These are phyloP conservation scores for Agapanthus africanus DNA, from an alignment of 106 monocot genomes.

Conservation along the genomic window DNA sequence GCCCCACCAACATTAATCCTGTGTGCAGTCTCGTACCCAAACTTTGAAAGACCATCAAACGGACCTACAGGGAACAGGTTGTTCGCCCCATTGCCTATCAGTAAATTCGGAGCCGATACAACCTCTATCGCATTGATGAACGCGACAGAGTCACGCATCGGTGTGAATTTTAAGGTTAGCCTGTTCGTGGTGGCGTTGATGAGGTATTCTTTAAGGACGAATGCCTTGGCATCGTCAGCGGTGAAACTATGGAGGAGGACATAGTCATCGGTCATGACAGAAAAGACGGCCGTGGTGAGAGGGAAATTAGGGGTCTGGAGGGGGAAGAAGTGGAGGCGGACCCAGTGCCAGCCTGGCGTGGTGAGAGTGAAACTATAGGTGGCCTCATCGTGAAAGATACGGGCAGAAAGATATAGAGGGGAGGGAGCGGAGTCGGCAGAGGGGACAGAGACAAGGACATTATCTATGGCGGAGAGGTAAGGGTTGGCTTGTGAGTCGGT, in stretches of 20 bases:
- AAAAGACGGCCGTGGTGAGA: conserved; percentile 61
- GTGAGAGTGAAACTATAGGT: conserved; percentile 58
- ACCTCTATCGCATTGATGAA: conserved; percentile 90
- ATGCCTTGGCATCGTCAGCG: conserved; percentile 19
- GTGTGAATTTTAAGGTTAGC: conserved; percentile 48
- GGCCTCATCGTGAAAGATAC: conserved; percentile 56
- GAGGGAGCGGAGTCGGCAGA: conserved; percentile 45
- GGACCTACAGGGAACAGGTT: conserved; percentile 30
- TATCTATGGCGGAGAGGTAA: conserved; percentile 41
- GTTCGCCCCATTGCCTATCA: conserved; percentile 45
- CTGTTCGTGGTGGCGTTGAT: conserved; percentile 44
- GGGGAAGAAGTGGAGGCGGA: conserved; percentile 75
- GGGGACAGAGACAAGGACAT: conserved; percentile 34
- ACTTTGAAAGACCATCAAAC: conserved; percentile 22
- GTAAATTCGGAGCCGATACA: conserved; percentile 54
- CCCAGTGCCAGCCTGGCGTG: conserved; percentile 78
- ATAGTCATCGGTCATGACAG: conserved; percentile 52
- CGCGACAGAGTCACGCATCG: conserved; percentile 50
- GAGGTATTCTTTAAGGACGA: conserved; percentile 69
- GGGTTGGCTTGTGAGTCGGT: conserved; percentile 52
- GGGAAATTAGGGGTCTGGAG: conserved; percentile 29
- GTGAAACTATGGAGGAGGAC: conserved; percentile 82
- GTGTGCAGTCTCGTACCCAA: conserved; percentile 53
- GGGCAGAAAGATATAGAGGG: conserved; percentile 66
- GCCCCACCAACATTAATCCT: conserved; percentile 77